Percentiles rank a stretch among this genome's conserved stretches.
Conservation (phyloP, 345 rosid species). For the Mercurialis annua region DNA sequence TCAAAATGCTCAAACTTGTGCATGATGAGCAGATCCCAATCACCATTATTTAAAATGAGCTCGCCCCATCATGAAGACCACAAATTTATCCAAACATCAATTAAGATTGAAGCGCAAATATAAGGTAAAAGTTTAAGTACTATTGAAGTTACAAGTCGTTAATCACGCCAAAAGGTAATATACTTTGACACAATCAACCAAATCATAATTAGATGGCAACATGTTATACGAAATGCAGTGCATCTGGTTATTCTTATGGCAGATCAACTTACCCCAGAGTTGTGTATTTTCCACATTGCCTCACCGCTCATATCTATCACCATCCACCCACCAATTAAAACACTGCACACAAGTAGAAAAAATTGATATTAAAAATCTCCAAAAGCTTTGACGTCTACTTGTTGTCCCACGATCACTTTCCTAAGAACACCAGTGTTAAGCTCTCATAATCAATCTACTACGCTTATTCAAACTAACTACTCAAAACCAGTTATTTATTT, state of each 20-base stretch:
- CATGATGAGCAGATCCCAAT: not conserved
- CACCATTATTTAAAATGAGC: not conserved
- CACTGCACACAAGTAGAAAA: conserved; percentile 28
- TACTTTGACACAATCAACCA: not conserved
- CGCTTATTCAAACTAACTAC: not conserved
- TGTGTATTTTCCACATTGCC: conserved; percentile 50
- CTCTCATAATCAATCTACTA: not conserved
- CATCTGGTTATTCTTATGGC: not conserved
- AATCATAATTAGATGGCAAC: not conserved
- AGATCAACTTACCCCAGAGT: conserved; percentile 56
- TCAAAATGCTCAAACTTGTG: not conserved
- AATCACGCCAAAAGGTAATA: not conserved
- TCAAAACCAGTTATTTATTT: not conserved
- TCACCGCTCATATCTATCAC: conserved; percentile 45
- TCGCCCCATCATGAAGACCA: not conserved
- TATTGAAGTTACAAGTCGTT: not conserved
- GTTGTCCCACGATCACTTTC: not conserved
- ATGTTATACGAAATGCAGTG: not conserved
- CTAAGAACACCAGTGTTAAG: not conserved
- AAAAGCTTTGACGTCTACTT: not conserved
- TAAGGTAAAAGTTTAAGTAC: not conserved
- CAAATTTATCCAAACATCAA: not conserved
- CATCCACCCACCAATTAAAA: conserved; percentile 42
- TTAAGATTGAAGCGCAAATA: not conserved
- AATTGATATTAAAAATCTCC: not conserved